Conservation (phyloP, 1,284 basidiomycete species). For the Tranzscheliella williamsii region DNA sequence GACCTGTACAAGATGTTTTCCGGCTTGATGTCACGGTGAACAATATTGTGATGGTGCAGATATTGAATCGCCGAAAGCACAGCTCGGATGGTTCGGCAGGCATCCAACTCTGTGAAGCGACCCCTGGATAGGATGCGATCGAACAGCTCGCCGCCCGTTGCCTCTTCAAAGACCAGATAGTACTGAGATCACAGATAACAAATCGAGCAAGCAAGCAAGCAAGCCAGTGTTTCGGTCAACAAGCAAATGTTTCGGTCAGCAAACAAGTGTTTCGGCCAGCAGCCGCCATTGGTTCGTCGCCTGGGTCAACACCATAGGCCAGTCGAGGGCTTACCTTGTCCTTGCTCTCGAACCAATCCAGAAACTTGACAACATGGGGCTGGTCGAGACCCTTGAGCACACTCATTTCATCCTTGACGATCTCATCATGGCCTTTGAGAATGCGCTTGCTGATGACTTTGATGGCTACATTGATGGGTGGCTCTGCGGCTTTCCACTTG, state of each 20-base stretch:
- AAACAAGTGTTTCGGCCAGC: too few relatives aligned
- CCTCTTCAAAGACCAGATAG: conserved; percentile 62
- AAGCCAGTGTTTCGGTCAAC: background rate
- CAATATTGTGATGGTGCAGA: conserved; percentile 57
- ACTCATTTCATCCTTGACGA: conserved; percentile 58
- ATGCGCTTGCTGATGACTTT: conserved; percentile 59
- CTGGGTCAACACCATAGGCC: background rate
- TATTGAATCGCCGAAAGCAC: conserved; percentile 56
- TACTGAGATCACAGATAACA: conserved; percentile 25
- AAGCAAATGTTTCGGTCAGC: too few relatives aligned
- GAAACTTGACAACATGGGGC: conserved; percentile 66
- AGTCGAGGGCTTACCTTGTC: conserved; percentile 16
- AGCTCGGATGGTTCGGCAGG: conserved; percentile 51
- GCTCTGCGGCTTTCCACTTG: conserved; percentile 45
- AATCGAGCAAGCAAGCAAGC: background rate
- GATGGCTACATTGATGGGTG: conserved; percentile 54
- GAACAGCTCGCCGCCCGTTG: conserved; percentile 62
- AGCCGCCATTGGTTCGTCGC: background rate
- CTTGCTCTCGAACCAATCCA: conserved; percentile 61
- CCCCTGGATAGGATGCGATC: conserved; percentile 57
- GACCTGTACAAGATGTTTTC: conserved; percentile 93
- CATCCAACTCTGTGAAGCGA: conserved; percentile 60
- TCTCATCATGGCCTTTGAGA: conserved; percentile 54
- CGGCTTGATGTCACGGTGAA: conserved; percentile 63
- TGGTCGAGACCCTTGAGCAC: conserved; percentile 57